phyloP scores from a whole-genome alignment of 371 early-diverging fungal genomes.

The Rhizopus stolonifer region DNA sequence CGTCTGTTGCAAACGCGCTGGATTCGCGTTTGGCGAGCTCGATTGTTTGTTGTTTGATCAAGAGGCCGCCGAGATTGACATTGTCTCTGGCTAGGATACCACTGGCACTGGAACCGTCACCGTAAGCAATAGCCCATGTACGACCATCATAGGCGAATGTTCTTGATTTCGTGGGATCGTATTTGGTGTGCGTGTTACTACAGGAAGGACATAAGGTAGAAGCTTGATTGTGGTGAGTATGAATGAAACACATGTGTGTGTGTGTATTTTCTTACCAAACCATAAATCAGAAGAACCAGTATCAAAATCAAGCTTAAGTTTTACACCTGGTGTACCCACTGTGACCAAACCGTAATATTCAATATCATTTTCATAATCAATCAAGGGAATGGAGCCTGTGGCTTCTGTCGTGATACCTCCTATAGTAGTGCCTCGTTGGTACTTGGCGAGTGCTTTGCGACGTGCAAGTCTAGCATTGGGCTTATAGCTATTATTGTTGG shows the following conservation, averaged over 20 bases:
- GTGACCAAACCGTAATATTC: constrained; percentile 75
- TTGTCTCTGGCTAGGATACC: too few species aligned
- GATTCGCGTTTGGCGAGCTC: constrained; percentile 25
- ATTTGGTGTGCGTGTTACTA: constrained; percentile 33
- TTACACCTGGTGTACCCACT: constrained; percentile 79
- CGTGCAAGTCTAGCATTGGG: constrained; percentile 18
- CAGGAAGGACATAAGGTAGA: constrained; percentile 38
- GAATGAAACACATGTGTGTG: background rate
- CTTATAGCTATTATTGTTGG: constrained; percentile 17
- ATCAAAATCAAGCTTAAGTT: constrained; percentile 80
- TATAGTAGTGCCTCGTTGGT: background rate
- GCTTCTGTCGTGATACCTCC: background rate
- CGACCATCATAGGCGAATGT: constrained; percentile 43
- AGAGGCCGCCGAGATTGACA: constrained; percentile 28
- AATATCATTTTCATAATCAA: constrained; percentile 22
- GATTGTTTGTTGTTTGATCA: constrained; percentile 24
- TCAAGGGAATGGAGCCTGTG: constrained; percentile 14
- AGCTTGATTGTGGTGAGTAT: constrained; percentile 13
- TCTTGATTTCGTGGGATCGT: constrained; percentile 41
- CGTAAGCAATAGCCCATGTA: constrained; percentile 49
- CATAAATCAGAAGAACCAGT: too few species aligned
- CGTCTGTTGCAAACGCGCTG: constrained; percentile 10
- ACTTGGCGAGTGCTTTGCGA: constrained; percentile 20
- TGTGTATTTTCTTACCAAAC: constrained; percentile 30
- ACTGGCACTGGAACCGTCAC: constrained; percentile 46